Evolutionary conservation across 2,329 filamentous ascomycete genomes (phyloP), one percentile per base, ranked within the genome.

Genomic region (Ascosphaera apis): DNA sequence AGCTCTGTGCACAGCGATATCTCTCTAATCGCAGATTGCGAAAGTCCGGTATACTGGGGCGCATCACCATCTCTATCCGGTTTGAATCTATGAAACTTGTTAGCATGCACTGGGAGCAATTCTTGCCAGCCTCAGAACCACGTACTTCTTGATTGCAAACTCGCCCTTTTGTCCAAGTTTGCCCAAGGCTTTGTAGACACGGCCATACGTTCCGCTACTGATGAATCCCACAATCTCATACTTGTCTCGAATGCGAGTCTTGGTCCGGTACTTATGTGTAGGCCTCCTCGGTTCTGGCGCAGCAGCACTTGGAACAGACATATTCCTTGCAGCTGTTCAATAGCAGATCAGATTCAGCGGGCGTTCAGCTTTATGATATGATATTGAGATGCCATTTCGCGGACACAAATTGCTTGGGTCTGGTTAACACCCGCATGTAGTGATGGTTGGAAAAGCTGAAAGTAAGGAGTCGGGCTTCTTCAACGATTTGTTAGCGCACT

Each of bases 201-300:
- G 76, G 25, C 88, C 88, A 68, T 98, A 98, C 12, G 88, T 98
- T 33, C 88, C 88, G 46, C 82, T 92, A 52, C 82, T 92, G 48
- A 98, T 98, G 63, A 98, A 98, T 31, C 88, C 88, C 38, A 98
- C 76, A 47, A 98, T 88, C 47, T 88, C 83, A 59, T 95, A 98
- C 45, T 79, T 77, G 56, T 95, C 86, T 40, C 77, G 76, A 39
- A 95, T 82, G 42, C 81, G 76, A 43, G 88, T 79, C 56, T 92
- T 92, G 52, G 62, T 69, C 35, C 62, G 64, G 47, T 74, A 74
- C 23, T 54, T 58, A 42, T 56, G 57, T 17, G 58, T 53, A 36
- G 62, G 53, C 41, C 51, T 58, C 39, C 54, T 52, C 15, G 47
- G 40, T 34, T 56, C 53, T 40, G 49, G 27, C n/a, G 46, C 44